phyloP scores from a whole-genome alignment of 495 filamentous ascomycete genomes.

The Tuber magnatum region DNA sequence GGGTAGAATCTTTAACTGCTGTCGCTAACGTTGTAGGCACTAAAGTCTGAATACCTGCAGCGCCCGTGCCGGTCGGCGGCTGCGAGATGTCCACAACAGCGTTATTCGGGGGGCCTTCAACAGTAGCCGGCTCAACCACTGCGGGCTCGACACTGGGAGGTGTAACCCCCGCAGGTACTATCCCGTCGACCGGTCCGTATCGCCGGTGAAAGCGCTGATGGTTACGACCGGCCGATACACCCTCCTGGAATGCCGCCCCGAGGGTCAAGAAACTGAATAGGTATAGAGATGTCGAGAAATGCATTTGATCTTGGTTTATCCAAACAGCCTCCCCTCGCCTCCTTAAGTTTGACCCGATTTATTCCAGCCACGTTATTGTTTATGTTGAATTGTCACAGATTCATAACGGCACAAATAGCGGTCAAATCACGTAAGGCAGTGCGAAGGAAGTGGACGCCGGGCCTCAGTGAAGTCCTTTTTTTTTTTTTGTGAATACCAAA shows the following conservation, averaged over 20 bases:
- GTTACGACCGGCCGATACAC: not conserved
- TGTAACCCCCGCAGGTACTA: not conserved
- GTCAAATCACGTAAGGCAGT: not conserved
- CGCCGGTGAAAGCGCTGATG: conserved; percentile 15
- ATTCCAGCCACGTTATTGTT: not conserved
- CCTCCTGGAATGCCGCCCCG: not conserved
- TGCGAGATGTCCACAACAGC: conserved; percentile 16
- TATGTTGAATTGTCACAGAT: not conserved
- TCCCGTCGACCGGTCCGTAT: not conserved
- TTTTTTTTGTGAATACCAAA: not conserved
- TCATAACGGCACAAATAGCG: not conserved
- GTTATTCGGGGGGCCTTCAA: conserved; percentile 19
- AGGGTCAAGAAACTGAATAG: not conserved
- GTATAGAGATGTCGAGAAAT: not conserved
- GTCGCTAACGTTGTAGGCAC: not conserved
- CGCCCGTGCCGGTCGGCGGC: conserved; percentile 2
- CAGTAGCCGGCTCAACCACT: conserved; percentile 5
- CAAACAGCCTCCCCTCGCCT: not conserved
- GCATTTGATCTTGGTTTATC: not conserved
- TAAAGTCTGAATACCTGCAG: not conserved
- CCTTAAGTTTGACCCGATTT: not conserved
- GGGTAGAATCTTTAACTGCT: not conserved
- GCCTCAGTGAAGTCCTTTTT: not conserved
- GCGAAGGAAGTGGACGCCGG: not conserved
- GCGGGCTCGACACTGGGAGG: not conserved